These are phyloP conservation scores for Colletotrichum magnum DNA, from an alignment of 2,329 filamentous ascomycete genomes.

Conservation along the genomic window DNA sequence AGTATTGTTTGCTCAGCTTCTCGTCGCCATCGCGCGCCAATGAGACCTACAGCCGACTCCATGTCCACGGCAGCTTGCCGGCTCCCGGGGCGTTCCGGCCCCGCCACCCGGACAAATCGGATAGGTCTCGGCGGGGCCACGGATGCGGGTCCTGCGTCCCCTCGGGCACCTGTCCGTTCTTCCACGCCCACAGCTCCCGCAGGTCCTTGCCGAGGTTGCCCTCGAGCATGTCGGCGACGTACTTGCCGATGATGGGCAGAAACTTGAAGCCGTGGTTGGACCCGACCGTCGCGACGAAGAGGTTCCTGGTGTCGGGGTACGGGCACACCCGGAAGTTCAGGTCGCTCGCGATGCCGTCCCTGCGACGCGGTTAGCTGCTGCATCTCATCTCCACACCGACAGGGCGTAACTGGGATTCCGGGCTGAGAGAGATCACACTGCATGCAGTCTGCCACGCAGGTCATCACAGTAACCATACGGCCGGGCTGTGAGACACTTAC, in stretches of 20 bases:
- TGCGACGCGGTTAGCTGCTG: constrained; percentile 23
- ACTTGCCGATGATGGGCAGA: constrained; percentile 66
- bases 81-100: constrained; percentile 37
- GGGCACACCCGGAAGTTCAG: constrained; percentile 46
- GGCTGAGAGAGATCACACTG: too few species aligned
- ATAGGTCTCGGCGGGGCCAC: constrained; percentile 41
- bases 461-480: too few species aligned
- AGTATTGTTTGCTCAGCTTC: neutral
- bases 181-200: constrained; percentile 54
- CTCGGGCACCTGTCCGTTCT: constrained; percentile 41
- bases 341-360: constrained; percentile 50
- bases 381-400: neutral
- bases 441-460: too few species aligned
- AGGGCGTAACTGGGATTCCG: too few species aligned
- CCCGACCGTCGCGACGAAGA: constrained; percentile 66
- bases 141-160: constrained; percentile 43
- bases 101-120: constrained; percentile 42
- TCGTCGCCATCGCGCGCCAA: neutral
- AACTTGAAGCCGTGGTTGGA: constrained; percentile 69
- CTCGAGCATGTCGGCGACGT: constrained; percentile 62
- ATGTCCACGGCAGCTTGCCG: constrained; percentile 44
- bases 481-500: constrained; percentile 54
- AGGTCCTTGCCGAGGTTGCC: constrained; percentile 58
- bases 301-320: constrained; percentile 45
- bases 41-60: constrained; percentile 40